Percentiles rank a stretch among this genome's conserved stretches.
These are phyloP conservation scores for Fusarium kyushuense DNA, from an alignment of 2,329 filamentous ascomycete species.

Conservation along the genomic window DNA sequence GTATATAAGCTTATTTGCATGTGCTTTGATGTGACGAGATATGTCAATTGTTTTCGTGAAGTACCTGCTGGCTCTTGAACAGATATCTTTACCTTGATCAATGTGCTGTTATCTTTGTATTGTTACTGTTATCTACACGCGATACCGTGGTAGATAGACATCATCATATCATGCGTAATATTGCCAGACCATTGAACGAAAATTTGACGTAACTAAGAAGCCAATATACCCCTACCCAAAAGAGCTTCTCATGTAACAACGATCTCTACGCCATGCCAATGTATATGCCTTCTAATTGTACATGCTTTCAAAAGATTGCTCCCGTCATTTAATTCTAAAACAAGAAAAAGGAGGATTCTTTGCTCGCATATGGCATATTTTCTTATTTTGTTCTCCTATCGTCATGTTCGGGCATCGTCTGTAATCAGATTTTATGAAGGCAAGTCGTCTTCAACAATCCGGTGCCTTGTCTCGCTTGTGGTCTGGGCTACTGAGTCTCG, in stretches of 20 bases:
- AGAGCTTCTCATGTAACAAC: slow-evolving; percentile 7
- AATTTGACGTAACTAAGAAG: neutral
- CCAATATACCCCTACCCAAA: slow-evolving; percentile 12
- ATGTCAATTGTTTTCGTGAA: neutral
- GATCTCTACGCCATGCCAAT: slow-evolving; percentile 23
- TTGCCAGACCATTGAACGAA: neutral
- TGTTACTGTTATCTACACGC: slow-evolving; percentile 15
- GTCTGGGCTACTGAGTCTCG: slow-evolving; percentile 11
- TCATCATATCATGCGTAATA: slow-evolving; percentile 4
- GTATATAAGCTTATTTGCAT: slow-evolving; percentile 1
- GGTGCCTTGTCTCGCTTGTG: slow-evolving; percentile 17
- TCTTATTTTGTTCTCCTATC: slow-evolving; percentile 21
- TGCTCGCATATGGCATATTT: slow-evolving; percentile 12
- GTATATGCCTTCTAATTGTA: slow-evolving; percentile 12
- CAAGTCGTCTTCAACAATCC: slow-evolving; percentile 8
- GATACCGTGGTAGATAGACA: slow-evolving; percentile 18
- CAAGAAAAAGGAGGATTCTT: slow-evolving; percentile 29
- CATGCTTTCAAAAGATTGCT: slow-evolving; percentile 37
- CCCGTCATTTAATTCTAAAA: slow-evolving; percentile 37
- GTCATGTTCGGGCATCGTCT: slow-evolving; percentile 2
- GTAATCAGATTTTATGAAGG: slow-evolving; percentile 5
- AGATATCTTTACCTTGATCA: neutral
- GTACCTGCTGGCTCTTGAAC: neutral
- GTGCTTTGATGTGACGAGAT: neutral
- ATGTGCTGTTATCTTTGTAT: neutral